Evolutionary conservation across 805 yeast genomes (phyloP), one percentile per base, ranked within the genome.

Genomic region (Saturnispora besseyi): DNA sequence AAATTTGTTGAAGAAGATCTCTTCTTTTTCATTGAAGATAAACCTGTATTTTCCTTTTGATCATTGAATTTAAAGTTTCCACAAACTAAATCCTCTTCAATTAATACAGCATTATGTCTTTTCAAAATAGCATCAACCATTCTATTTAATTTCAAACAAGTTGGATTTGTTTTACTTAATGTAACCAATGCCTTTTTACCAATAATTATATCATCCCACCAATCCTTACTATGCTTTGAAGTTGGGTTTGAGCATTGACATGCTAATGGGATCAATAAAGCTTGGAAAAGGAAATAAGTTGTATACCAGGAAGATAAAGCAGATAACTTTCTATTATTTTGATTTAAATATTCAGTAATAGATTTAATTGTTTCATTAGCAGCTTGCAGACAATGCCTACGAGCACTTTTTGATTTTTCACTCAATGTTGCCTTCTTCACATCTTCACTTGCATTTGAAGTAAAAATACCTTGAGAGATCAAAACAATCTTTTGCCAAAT

Each of bases 231-330:
- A 55, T 73, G 71, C 45, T 72, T 69, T 12, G 78, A 72, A 5
- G 58, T 57, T 5, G 79, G 75, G 49, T 78, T 81, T 9, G 79
- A 70, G 52, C 78, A 73, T 15, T 75, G 59, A 55, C 79, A 76
- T 9, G 77, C 74, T 47, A 79, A 71, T 8, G 82, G 80, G 45
- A 81, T 76, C 50, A 81, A 63, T 4, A 77, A 74, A 1, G 86
- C 84, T 60, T 81, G 85, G 63, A 81, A 79, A 12, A 79, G 55
- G 60, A 78, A 82, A 58, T 78, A 81, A 0, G 80, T 76, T 4
- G 83, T 77, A 62, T 80, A 77, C 87, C 87, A 81, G 28, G 77
- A 73, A 12, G 78, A 70, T 30, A 79, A 66, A 26, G 75, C 72
- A n/a, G 77, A 70, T 37, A 36, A 18, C 18, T 36, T 36, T 18